Percentiles rank a stretch among this genome's conserved stretches.
These are phyloP conservation scores for Brassica carinata DNA, from an alignment of 345 rosid genomes.

Conservation along the genomic window DNA sequence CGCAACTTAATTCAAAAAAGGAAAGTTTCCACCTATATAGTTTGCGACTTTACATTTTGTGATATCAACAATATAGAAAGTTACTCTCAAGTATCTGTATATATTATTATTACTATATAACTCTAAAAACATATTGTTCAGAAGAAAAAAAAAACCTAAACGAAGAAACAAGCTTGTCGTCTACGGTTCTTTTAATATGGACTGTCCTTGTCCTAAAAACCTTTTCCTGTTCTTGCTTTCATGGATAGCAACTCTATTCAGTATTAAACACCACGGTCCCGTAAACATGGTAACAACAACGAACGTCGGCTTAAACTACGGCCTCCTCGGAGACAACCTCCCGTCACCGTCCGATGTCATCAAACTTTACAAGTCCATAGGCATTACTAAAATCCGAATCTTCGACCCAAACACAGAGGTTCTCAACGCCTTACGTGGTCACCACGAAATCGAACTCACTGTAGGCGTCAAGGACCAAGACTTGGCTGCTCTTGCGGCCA, in stretches of 20 bases:
- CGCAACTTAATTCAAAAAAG: background rate
- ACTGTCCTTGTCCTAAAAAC: background rate
- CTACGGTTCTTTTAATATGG: background rate
- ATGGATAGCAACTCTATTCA: slow-evolving; percentile 1
- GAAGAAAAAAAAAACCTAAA: background rate
- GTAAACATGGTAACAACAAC: background rate
- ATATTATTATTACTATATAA: background rate
- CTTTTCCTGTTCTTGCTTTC: background rate
- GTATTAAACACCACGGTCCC: background rate
- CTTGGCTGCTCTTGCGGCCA: slow-evolving; percentile 26
- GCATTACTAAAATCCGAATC: slow-evolving; percentile 35
- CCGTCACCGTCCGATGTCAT: slow-evolving; percentile 43
- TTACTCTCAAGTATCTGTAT: background rate
- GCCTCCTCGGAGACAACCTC: slow-evolving; percentile 48
- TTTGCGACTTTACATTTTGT: background rate
- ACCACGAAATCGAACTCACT: slow-evolving; percentile 24
- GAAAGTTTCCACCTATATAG: background rate
- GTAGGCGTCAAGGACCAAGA: slow-evolving; percentile 44
- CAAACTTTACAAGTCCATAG: slow-evolving; percentile 36
- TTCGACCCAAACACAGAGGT: slow-evolving; percentile 41
- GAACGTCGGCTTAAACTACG: slow-evolving; percentile 46
- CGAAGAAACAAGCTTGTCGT: background rate
- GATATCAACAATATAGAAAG: background rate
- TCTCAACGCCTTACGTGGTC: slow-evolving; percentile 40
- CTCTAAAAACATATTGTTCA: background rate